Base-by-base conservation (phyloP, 805 yeast genomes). In the Metschnikowia cubensis region DNA sequence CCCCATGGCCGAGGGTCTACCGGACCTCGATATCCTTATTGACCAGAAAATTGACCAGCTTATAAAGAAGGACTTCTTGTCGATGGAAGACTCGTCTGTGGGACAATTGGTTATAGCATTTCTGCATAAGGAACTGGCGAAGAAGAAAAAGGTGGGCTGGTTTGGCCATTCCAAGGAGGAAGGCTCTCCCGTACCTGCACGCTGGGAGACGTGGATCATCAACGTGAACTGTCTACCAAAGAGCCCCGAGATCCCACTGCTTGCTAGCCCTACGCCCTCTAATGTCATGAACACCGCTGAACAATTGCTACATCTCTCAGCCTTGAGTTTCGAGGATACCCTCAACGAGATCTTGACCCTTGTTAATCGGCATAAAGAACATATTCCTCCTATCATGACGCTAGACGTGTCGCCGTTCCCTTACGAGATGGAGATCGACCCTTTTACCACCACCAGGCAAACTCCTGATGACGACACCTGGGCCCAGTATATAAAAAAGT, bases 131-230 rank as follows among this genome's bases (percentile, higher is more conserved):
- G 67, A 68, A 48, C 62, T 68, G 25, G 45, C 71, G 25, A 76
- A 64, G 45, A 66, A 67, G 56, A 67, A 77, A 66, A 77, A 77
- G 50, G 67, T 74, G 18, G 74, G 83, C 35, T 82, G 86, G 85
- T 82, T 80, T 64, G 81, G 79, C 36, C 59, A 54, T 17, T 50
- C 47, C 22, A 73, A 57, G 50, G 50, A 53, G 10, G 59, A 58
- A 15, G 52, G 44, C 35, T 42, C 43, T 7, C 81, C 76, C 40
- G 80, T 77, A 31, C 58, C 69, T 20, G 63, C 66, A 21, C 69
- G 79, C 55, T 87, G 94, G 90, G 95, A 87, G 61, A 71, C 76
- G 20, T 87, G 96, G 95, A 64, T 70, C 4, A 63, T 87, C 41
- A 75, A 74, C 34, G 68, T 85, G 8, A 72, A 70, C 29, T 68